Conservation (phyloP, 2,329 filamentous ascomycete species). For the Aspergillus sojae region DNA sequence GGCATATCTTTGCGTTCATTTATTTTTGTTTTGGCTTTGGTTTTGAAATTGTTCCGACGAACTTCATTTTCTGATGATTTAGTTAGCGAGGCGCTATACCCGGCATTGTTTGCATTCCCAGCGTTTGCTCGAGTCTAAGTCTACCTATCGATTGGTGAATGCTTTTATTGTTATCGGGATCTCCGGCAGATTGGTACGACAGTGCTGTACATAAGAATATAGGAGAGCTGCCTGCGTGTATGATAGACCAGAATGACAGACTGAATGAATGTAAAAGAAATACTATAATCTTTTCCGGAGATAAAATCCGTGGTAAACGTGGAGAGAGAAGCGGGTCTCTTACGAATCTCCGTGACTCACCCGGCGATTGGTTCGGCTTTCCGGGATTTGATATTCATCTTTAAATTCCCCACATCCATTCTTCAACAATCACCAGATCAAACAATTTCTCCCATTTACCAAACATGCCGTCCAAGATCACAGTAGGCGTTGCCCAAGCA, state of each 20-base stretch:
- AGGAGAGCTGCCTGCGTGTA: conserved; percentile 1
- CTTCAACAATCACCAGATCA: background rate
- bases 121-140: conserved; percentile 1
- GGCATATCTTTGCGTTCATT: background rate
- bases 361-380: background rate
- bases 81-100: conserved; percentile 38
- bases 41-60: background rate
- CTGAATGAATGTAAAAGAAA: background rate
- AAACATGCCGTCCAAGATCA: conserved; percentile 45
- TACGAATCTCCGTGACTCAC: background rate
- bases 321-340: background rate
- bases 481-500: conserved; percentile 50
- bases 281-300: too few relatives aligned
- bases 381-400: background rate
- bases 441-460: background rate
- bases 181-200: background rate
- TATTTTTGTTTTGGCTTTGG: background rate
- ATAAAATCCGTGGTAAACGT: background rate
- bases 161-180: background rate
- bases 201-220: background rate
- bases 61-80: conserved; percentile 19
- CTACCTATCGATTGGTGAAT: conserved; percentile 10
- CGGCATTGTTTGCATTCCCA: conserved; percentile 18
- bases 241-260: conserved; percentile 2
- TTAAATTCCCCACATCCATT: background rate